phyloP scores from a whole-genome alignment of 345 rosid species.

The Brassica rapa region DNA sequence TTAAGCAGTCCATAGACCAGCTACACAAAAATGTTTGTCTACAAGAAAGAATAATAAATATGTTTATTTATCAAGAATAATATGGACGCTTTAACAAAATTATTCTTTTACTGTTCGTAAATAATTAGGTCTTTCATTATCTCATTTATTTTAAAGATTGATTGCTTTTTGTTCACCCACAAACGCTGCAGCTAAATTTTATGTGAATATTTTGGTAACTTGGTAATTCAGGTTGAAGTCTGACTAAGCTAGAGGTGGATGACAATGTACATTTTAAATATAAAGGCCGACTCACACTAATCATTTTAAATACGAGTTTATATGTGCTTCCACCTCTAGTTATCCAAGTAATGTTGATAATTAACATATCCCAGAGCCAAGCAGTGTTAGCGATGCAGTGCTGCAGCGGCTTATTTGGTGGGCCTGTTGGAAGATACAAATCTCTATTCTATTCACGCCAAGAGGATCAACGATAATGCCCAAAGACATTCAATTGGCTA shows the following conservation, averaged over 20 bases:
- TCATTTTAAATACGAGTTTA: background rate
- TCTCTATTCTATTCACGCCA: background rate
- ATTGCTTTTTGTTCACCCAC: too few relatives aligned
- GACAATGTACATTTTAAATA: background rate
- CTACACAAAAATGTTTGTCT: slow-evolving; percentile 29
- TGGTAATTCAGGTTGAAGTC: background rate
- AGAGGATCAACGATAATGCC: too few relatives aligned
- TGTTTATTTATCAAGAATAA: background rate
- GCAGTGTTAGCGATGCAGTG: background rate
- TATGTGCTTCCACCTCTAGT: background rate
- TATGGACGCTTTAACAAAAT: background rate
- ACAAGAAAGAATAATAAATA: slow-evolving; percentile 1
- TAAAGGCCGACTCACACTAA: background rate
- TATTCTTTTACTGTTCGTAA: too few relatives aligned
- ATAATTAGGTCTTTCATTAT: background rate
- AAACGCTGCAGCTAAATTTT: too few relatives aligned
- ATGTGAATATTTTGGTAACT: too few relatives aligned
- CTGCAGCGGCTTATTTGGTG: background rate
- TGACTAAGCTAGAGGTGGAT: background rate
- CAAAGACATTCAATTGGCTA: too few relatives aligned
- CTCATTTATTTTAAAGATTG: background rate
- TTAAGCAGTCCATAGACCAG: background rate
- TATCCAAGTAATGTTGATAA: background rate
- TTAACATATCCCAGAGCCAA: background rate
- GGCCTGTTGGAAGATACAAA: background rate